These are phyloP conservation scores for Pyracantha coccinea DNA, from an alignment of 331 rosid species.

Conservation along the genomic window DNA sequence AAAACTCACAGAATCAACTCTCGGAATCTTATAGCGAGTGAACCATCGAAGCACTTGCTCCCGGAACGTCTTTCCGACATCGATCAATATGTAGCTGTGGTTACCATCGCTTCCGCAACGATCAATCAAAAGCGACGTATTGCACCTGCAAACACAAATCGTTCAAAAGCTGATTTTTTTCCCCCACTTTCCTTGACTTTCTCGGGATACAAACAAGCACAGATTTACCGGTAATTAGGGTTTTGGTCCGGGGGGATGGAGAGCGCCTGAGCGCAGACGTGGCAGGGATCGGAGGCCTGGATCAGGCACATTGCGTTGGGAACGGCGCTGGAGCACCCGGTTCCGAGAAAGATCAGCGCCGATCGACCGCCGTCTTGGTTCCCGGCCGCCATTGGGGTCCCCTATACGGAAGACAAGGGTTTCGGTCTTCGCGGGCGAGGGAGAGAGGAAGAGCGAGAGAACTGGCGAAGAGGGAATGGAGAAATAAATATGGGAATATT, in stretches of 20 bases:
- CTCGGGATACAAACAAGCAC: neutral
- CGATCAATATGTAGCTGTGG: conserved; percentile 59
- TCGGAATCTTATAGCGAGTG: conserved; percentile 55
- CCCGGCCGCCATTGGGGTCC: conserved; percentile 26
- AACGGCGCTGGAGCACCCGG: conserved; percentile 83
- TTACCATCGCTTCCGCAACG: conserved; percentile 46
- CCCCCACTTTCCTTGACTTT: neutral
- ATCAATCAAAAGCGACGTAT: conserved; percentile 76
- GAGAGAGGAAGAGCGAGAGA: neutral
- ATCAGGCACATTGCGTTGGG: conserved; percentile 69
- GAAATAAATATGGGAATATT: neutral
- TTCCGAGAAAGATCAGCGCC: conserved; percentile 72
- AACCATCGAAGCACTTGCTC: conserved; percentile 89
- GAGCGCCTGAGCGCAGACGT: conserved; percentile 57
- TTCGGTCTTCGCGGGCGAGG: neutral
- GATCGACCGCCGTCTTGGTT: conserved; percentile 20
- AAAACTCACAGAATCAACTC: conserved; percentile 72
- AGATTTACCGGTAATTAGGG: conserved; percentile 71
- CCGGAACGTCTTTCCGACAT: conserved; percentile 84
- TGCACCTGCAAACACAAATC: conserved; percentile 43
- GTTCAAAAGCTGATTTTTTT: neutral
- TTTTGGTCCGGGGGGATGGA: conserved; percentile 50
- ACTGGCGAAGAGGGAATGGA: neutral
- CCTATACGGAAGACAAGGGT: neutral
- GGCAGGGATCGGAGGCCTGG: conserved; percentile 64